Percentiles rank a stretch among this genome's conserved stretches.
Evolutionary conservation across 2,329 filamentous ascomycete genomes (phyloP).

Genomic region (Ophiostoma sp.): DNA sequence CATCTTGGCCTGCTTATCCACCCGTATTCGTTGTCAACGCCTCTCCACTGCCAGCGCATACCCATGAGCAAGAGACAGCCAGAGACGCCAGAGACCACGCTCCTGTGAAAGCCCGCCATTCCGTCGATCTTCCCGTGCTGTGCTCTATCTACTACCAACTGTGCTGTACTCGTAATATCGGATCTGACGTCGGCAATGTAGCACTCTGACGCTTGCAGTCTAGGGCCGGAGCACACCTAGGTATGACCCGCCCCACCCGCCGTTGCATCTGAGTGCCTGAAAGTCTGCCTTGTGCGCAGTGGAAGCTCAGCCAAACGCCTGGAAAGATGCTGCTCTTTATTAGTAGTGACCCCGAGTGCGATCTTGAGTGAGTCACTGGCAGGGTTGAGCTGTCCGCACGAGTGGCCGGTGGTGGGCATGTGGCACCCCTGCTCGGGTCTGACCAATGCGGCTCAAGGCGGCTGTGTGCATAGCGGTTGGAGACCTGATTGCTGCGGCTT

Average conservation of each 20-base stretch:
- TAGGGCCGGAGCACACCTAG: neutral
- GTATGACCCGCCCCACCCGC: neutral
- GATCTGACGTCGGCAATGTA: neutral
- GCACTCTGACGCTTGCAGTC: neutral
- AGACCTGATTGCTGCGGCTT: neutral
- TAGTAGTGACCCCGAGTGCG: too few species aligned
- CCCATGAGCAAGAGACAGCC: too few species aligned
- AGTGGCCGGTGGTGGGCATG: too few species aligned
- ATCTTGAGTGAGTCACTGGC: neutral
- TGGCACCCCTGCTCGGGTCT: neutral
- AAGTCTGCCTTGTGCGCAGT: neutral
- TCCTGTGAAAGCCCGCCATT: too few species aligned
- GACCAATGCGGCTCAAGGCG: conserved; percentile 6
- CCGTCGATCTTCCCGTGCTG: too few species aligned
- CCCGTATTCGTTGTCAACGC: too few species aligned
- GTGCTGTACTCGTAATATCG: neutral
- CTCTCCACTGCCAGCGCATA: too few species aligned
- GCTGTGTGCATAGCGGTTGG: neutral
- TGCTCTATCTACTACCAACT: neutral
- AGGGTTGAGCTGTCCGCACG: too few species aligned
- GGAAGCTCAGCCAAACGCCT: neutral
- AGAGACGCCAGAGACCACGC: too few species aligned
- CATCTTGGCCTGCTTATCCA: too few species aligned
- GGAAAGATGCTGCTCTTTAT: too few species aligned
- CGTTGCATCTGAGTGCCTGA: neutral